Percentiles rank a stretch among this genome's conserved stretches.
Evolutionary conservation across 495 filamentous ascomycete genomes (phyloP).

Genomic region (Articulospora tetracladia): DNA sequence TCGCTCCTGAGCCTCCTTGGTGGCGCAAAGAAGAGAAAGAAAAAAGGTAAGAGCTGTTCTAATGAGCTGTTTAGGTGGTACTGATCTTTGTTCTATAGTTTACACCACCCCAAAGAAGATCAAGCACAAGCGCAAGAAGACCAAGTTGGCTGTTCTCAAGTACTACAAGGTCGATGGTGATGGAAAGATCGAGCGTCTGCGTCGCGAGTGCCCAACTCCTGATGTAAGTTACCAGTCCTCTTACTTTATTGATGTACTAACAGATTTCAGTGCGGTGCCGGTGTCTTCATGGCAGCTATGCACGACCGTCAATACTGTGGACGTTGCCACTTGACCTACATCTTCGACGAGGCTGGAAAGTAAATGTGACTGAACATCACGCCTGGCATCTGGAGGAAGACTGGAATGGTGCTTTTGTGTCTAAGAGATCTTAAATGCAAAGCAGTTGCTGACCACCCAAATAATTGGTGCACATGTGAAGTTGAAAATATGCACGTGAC

Average conservation of each 20-base stretch:
- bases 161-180: conserved; percentile 99
- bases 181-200: conserved; percentile 99
- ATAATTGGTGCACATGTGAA: neutral
- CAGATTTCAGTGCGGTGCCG: conserved; percentile 75
- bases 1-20: conserved; percentile 96
- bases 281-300: conserved; percentile 99
- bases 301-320: conserved; percentile 99
- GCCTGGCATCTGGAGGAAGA: conserved; percentile 7
- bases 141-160: conserved; percentile 99
- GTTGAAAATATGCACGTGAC: neutral
- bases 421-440: conserved; percentile 15
- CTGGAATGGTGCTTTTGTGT: conserved; percentile 15
- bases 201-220: conserved; percentile 90
- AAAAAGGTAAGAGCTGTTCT: too few relatives aligned
- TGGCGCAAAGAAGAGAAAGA: conserved; percentile 99
- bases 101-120: conserved; percentile 99
- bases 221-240: conserved; percentile 59
- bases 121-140: conserved; percentile 99
- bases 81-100: too few relatives aligned
- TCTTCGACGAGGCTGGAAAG: conserved; percentile 72
- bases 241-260: conserved; percentile 20
- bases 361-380: conserved; percentile 22
- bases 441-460: neutral
- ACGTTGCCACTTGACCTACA: conserved; percentile 98
- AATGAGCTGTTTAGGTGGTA: too few relatives aligned